Percentiles rank a stretch among this genome's conserved stretches.
Evolutionary conservation across 2,329 filamentous ascomycete genomes (phyloP).

Genomic region (Colletotrichum sp.): DNA sequence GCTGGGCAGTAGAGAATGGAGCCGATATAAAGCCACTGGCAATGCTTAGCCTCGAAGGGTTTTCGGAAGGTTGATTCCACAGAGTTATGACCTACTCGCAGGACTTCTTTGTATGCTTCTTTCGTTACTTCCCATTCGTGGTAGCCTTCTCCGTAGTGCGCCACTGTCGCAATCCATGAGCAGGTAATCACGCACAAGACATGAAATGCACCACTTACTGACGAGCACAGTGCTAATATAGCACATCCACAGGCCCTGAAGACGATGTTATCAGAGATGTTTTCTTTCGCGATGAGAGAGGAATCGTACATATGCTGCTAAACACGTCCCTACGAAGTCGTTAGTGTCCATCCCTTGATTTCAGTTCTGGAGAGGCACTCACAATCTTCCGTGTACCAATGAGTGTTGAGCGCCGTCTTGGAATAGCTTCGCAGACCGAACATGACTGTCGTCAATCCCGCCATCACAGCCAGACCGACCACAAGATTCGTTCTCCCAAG

Average conservation of each 20-base stretch:
- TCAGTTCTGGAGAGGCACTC: accelerated
- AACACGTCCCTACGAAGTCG: background rate
- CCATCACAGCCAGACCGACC: background rate
- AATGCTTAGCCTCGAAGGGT: background rate
- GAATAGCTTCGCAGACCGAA: background rate
- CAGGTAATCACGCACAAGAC: too few relatives aligned
- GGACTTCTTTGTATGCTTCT: slow-evolving; percentile 10
- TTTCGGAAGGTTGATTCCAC: background rate
- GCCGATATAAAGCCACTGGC: slow-evolving; percentile 29
- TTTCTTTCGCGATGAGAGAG: too few relatives aligned
- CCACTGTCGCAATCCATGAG: slow-evolving; percentile 4
- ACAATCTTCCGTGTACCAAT: background rate
- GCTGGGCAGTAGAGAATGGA: slow-evolving; percentile 31
- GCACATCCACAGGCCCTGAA: background rate
- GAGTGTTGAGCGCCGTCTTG: background rate
- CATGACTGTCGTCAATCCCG: background rate
- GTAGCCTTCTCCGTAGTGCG: slow-evolving; percentile 23
- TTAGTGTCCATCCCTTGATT: background rate
- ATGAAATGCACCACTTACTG: background rate
- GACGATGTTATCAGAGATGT: background rate
- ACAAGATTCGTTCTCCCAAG: background rate
- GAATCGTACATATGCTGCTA: background rate
- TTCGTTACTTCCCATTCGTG: slow-evolving; percentile 25
- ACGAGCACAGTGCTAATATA: background rate
- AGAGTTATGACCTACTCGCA: background rate